These are phyloP conservation scores for Escovopsis weberi DNA, from an alignment of 2,329 filamentous ascomycete species.

Conservation along the genomic window DNA sequence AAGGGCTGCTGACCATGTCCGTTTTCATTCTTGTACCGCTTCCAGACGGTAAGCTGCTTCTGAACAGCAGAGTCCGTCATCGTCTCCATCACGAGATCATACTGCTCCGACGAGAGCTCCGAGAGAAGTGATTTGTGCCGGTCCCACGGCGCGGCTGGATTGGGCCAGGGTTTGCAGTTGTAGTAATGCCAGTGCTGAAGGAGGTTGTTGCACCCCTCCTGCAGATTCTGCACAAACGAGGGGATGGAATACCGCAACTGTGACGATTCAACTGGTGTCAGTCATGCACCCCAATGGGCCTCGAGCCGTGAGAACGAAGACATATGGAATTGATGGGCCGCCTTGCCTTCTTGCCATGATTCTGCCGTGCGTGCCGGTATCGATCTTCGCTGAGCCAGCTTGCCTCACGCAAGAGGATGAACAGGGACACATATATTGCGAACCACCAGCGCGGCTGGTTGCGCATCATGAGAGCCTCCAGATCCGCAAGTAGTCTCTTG, in stretches of 20 bases:
- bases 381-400: conserved; percentile 26
- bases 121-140: conserved; percentile 14
- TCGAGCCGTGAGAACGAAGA: background rate
- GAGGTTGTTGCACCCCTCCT: conserved; percentile 30
- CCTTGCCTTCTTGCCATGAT: conserved; percentile 13
- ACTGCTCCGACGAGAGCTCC: conserved; percentile 18
- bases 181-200: conserved; percentile 38
- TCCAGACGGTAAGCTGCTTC: conserved; percentile 14
- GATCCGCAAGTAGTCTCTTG: conserved; percentile 18
- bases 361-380: conserved; percentile 26
- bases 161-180: conserved; percentile 19
- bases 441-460: conserved; percentile 18
- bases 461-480: conserved; percentile 21
- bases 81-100: conserved; percentile 18
- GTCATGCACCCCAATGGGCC: background rate
- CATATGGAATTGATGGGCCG: background rate
- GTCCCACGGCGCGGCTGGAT: conserved; percentile 13
- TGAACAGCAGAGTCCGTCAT: conserved; percentile 10
- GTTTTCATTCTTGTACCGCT: conserved; percentile 11
- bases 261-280: background rate
- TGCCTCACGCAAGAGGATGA: conserved; percentile 28
- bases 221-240: conserved; percentile 27
- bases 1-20: conserved; percentile 8
- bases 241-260: conserved; percentile 25
- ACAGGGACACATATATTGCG: conserved; percentile 24